Conservation (phyloP, 164 flowering plant genomes). For the Vitis labrusca region DNA sequence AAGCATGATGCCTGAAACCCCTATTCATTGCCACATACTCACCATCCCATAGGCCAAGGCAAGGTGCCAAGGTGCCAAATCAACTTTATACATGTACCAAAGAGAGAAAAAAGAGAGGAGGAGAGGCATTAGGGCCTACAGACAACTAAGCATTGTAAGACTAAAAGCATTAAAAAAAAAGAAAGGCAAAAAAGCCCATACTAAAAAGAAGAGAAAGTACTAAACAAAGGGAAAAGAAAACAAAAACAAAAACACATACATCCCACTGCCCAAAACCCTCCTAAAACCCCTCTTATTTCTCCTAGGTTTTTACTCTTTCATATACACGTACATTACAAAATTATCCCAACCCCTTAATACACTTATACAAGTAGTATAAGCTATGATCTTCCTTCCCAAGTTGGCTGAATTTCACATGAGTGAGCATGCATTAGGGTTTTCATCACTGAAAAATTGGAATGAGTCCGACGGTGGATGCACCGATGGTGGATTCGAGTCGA, state of each 20-base stretch:
- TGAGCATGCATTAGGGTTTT: constrained; percentile 63
- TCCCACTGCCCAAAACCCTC: background rate
- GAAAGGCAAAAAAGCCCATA: background rate
- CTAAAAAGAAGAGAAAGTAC: constrained; percentile 7
- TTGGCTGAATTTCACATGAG: constrained; percentile 38
- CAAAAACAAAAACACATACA: background rate
- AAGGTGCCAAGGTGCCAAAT: background rate
- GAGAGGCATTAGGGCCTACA: constrained; percentile 1
- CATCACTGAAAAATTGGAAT: constrained; percentile 57
- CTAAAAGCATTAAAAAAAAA: background rate
- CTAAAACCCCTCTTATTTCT: background rate
- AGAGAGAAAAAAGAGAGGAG: background rate
- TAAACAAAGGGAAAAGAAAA: background rate
- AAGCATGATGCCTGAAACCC: background rate
- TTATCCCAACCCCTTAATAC: constrained; percentile 4
- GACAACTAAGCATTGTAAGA: background rate
- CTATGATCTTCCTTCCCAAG: background rate
- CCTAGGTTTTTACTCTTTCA: background rate
- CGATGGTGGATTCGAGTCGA: constrained; percentile 21
- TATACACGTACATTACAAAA: constrained; percentile 25
- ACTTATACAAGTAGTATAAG: constrained; percentile 23
- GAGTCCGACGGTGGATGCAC: constrained; percentile 32
- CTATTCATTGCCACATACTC: background rate
- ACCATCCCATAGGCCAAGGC: background rate
- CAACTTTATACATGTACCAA: background rate